A percentile compares a stretch with the other conserved stretches of the same genome.
phyloP scores from a whole-genome alignment of 179 eudicot genomes.

The Camellia oleifera region DNA sequence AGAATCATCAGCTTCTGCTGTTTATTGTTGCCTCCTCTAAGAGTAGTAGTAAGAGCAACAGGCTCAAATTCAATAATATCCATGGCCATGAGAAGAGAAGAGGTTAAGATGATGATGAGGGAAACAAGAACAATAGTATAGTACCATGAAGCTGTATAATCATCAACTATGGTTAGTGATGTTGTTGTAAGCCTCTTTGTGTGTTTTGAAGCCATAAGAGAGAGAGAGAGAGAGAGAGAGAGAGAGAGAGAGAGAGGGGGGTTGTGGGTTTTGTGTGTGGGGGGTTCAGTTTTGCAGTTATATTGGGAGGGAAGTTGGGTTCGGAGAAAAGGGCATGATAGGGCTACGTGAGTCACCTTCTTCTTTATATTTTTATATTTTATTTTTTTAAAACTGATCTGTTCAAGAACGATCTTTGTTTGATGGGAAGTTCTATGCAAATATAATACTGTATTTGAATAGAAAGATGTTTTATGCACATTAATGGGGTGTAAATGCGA shows the following conservation, averaged over 20 bases:
- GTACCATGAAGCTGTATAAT: conserved; percentile 9
- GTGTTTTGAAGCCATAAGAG: conserved; percentile 1
- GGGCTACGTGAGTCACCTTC: conserved; percentile 1
- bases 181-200: neutral
- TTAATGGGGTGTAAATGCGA: no score
- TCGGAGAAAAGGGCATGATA: neutral
- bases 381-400: no score
- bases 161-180: neutral
- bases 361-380: no score
- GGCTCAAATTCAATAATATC: neutral
- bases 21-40: neutral
- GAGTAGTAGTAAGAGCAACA: neutral
- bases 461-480: no score
- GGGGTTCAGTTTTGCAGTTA: neutral
- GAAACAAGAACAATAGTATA: neutral
- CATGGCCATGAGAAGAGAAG: neutral
- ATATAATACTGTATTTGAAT: no score
- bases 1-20: neutral
- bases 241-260: no score
- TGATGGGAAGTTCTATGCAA: no score
- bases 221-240: conserved; percentile 13
- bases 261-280: neutral
- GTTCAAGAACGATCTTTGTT: no score
- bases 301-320: neutral
- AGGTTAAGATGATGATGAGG: neutral